Base-by-base conservation (phyloP, 352 stramenopile species). In the Phytophthora ramorum region DNA sequence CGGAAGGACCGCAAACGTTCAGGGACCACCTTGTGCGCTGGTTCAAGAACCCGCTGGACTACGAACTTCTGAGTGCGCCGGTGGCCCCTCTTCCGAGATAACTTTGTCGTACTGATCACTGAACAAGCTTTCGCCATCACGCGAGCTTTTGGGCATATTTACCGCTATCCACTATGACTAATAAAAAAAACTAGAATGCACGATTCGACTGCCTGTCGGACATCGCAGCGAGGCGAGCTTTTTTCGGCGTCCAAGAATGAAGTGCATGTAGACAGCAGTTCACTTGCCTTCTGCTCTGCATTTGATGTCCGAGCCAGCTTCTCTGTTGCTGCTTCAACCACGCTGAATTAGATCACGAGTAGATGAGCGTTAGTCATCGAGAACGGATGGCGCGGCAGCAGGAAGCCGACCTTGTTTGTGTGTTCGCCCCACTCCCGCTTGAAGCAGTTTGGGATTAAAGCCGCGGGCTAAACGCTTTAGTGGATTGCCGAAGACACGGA, bases 11-110 rank as follows among this genome's bases (percentile, higher is more conserved):
- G 51, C 58, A 65, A 22, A 40, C 13, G 7, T 45, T 40, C 37
- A 58, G 24, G 38, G 32, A 51, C 30, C 55, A 71, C 35, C 16
- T 65, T 0, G 28, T 38, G 44, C 44, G 40, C 32, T 72, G 60
- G 58, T 56, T 67, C 24, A 74, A 71, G 55, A 66, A 66, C 50
- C 66, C 66, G 3, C 14, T 63, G 34, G 53, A 50, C 16, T 73
- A 73, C 16, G 66, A 73, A 12, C 55, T 73, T 1, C 43, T 73
- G 28, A 49, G 46, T 12, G 40, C 51, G 26, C 51, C 58, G 19
- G 51, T 64, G 28, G 30, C 40, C 24, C 59, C 65, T 1, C 65
- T 65, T 28, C 58, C 65, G 26, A 64, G 65, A 55, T 73, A 64
- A 56, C 3, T 44, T 49, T 41, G 16, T 10, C 16, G 35, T 16